phyloP scores from a whole-genome alignment of 2,329 filamentous ascomycete genomes.

The Cladosporium sp. region DNA sequence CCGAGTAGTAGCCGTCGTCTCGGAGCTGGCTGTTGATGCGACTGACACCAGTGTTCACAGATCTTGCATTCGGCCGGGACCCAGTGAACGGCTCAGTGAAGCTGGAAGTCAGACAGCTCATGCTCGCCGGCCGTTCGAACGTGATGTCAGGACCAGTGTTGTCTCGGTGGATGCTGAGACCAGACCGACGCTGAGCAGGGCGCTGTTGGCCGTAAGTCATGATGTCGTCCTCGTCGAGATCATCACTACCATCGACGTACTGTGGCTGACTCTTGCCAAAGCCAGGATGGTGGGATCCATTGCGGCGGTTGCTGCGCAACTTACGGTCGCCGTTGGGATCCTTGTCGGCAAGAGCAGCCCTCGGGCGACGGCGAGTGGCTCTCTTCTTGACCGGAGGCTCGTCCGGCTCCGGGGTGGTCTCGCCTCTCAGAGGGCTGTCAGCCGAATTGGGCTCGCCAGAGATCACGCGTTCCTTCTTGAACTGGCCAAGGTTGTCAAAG shows the following conservation, averaged over 20 bases:
- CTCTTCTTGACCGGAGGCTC: constrained; percentile 23
- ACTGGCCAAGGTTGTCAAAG: constrained; percentile 50
- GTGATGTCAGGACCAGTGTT: constrained; percentile 38
- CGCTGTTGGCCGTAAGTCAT: constrained; percentile 34
- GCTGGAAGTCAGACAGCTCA: constrained; percentile 23
- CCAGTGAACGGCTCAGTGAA: constrained; percentile 17
- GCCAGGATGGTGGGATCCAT: constrained; percentile 17
- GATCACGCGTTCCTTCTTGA: constrained; percentile 46
- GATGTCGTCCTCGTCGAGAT: constrained; percentile 33
- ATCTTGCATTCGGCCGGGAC: neutral
- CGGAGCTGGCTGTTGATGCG: neutral
- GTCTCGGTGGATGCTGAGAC: constrained; percentile 46
- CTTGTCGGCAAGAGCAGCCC: constrained; percentile 28
- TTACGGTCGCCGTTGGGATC: constrained; percentile 27
- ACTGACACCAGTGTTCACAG: neutral
- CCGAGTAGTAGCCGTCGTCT: constrained; percentile 11
- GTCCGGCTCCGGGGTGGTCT: constrained; percentile 33
- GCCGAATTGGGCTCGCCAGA: constrained; percentile 43
- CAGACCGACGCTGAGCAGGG: constrained; percentile 37
- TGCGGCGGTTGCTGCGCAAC: constrained; percentile 15
- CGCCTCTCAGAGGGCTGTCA: constrained; percentile 35
- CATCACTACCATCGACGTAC: constrained; percentile 34
- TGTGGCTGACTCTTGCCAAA: constrained; percentile 26
- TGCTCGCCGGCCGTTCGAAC: constrained; percentile 29
- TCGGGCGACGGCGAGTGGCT: constrained; percentile 14